These are phyloP conservation scores for Bipolaris bicolor DNA, from an alignment of 2,329 filamentous ascomycete genomes.

Conservation along the genomic window DNA sequence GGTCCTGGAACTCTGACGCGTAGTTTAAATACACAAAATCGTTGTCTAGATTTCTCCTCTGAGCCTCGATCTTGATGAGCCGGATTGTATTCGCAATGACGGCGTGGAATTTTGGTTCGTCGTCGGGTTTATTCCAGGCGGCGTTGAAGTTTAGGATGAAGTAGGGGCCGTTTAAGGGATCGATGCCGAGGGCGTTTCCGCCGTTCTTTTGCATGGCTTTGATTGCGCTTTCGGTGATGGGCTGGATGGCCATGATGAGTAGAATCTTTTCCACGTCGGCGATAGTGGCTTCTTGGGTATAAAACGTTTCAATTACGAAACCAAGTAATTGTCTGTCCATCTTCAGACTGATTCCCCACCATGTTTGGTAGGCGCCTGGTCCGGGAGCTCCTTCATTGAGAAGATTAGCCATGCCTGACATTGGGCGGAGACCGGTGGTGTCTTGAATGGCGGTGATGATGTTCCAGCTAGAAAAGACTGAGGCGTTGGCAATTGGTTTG, in stretches of 20 bases:
- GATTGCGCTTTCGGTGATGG: constrained; percentile 19
- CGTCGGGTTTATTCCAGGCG: constrained; percentile 12
- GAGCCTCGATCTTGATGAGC: constrained; percentile 13
- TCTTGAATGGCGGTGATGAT: constrained; percentile 31
- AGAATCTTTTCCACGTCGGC: constrained; percentile 25
- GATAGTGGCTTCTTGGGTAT: constrained; percentile 18
- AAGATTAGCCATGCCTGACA: constrained; percentile 26
- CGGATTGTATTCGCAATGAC: constrained; percentile 15
- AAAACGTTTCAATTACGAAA: constrained; percentile 23
- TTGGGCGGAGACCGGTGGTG: constrained; percentile 26
- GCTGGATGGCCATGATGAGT: constrained; percentile 22
- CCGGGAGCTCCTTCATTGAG: constrained; percentile 19
- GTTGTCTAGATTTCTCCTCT: constrained; percentile 13
- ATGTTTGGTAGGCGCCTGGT: constrained; percentile 21
- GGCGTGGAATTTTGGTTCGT: constrained; percentile 17
- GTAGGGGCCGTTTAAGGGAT: constrained; percentile 20
- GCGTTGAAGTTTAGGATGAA: constrained; percentile 23
- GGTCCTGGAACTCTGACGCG: constrained; percentile 46
- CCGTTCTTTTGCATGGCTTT: constrained; percentile 26
- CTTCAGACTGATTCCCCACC: constrained; percentile 29
- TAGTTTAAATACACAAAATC: constrained; percentile 26
- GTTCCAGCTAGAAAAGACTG: constrained; percentile 32
- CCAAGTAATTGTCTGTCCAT: constrained; percentile 21
- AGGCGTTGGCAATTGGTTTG: constrained; percentile 30
- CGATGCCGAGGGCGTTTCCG: constrained; percentile 36